Conservation (phyloP, 148 eudicot genomes). For the Rhododendron henanense region DNA sequence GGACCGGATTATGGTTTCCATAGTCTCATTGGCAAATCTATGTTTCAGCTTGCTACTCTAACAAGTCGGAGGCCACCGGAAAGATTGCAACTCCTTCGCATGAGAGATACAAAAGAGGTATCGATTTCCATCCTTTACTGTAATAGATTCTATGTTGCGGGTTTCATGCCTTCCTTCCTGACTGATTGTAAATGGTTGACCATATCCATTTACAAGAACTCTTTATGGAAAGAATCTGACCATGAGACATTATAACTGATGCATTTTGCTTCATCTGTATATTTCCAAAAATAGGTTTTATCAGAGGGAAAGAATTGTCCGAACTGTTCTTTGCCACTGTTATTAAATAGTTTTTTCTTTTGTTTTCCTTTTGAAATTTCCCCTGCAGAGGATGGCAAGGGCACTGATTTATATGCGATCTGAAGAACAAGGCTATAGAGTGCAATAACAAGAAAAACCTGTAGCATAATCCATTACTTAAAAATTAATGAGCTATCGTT, state of each 20-base stretch:
- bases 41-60: conserved; percentile 68
- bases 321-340: neutral
- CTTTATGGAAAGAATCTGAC: neutral
- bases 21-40: neutral
- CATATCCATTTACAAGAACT: neutral
- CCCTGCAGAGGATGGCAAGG: conserved; percentile 48
- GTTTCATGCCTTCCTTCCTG: neutral
- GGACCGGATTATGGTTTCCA: neutral
- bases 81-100: conserved; percentile 67
- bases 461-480: neutral
- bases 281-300: neutral
- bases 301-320: neutral
- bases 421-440: conserved; percentile 47
- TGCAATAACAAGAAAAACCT: conserved; percentile 32
- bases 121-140: neutral
- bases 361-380: neutral
- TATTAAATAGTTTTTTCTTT: neutral
- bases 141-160: neutral
- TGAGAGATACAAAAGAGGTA: conserved; percentile 93
- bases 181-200: neutral
- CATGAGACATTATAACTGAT: neutral
- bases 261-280: neutral
- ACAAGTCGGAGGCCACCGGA: conserved; percentile 77
- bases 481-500: conserved; percentile 8
- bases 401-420: conserved; percentile 44